phyloP scores from a whole-genome alignment of 805 yeast genomes.

The Groenewaldozyma salmanticensis region DNA sequence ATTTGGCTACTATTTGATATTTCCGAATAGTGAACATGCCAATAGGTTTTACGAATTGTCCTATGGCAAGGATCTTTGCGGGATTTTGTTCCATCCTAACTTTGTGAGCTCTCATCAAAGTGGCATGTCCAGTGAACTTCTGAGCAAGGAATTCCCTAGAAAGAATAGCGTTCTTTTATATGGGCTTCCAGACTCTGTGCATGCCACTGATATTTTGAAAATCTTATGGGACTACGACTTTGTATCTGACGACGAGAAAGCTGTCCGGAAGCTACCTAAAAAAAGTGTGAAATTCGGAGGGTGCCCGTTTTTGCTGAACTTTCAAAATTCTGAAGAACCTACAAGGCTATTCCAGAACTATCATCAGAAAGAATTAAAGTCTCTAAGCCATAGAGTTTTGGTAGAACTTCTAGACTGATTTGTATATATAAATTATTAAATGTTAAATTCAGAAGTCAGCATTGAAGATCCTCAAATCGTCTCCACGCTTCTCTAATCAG shows the following conservation, averaged over 20 bases:
- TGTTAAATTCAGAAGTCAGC: conserved; percentile 1
- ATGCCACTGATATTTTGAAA: conserved; percentile 17
- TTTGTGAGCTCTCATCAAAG: conserved; percentile 30
- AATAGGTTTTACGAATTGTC: conserved; percentile 44
- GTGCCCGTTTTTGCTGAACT: conserved; percentile 23
- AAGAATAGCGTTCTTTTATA: conserved; percentile 22
- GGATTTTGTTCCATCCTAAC: conserved; percentile 36
- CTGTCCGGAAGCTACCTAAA: conserved; percentile 24
- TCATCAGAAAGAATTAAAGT: conserved; percentile 21
- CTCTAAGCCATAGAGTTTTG: conserved; percentile 18
- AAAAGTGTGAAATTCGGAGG: conserved; percentile 25
- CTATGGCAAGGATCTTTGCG: conserved; percentile 39
- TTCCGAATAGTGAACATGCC: conserved; percentile 40
- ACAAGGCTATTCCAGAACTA: conserved; percentile 23
- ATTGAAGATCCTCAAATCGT: conserved; percentile 33
- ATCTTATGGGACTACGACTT: conserved; percentile 27
- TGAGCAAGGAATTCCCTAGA: conserved; percentile 19
- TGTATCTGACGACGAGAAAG: conserved; percentile 23
- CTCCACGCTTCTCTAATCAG: conserved; percentile 67
- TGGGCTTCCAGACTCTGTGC: conserved; percentile 23
- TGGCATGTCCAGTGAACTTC: conserved; percentile 16
- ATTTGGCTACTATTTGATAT: conserved; percentile 46
- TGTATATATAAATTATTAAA: background rate
- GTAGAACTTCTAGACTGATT: conserved; percentile 26
- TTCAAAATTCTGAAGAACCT: conserved; percentile 24